Evolutionary conservation across 176 grass and related monocot species (phyloP), one percentile per base, ranked within the genome.

Genomic region (Lolium rigidum): DNA sequence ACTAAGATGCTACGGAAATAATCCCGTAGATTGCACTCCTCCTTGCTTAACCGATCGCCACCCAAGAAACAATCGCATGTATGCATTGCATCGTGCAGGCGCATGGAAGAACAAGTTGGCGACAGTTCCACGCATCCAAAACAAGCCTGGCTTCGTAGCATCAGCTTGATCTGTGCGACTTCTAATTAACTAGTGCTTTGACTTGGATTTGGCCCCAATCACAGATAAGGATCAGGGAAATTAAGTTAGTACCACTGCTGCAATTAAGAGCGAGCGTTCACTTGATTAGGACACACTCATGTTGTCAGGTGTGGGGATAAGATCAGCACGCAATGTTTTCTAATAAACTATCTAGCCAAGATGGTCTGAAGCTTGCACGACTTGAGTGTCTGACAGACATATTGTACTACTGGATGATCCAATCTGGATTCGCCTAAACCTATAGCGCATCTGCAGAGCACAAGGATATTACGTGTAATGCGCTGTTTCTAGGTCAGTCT

Each of bases 11-110:
- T 89, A 80, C 17, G 76, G 57, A 49, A 85, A 59, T 15, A 47
- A 80, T 89, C 65, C 13, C 87, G 54, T 84, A 43, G 31, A 79
- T 73, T 41, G 43, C 22, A 87, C 85, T 80, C 75, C 1, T 79
- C 52, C 35, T 57, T 48, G 24, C 25, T 75, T 24, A 52, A 9
- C 16, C 46, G 14, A 17, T 44, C 72, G 49, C 48, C 70, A 71
- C 57, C 64, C 51, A 66, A 77, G 59, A 18, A 46, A 64, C 6
- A 61, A 48, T 25, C 18, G 37, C 58, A 35, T 35, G 31, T 35
- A 35, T 3, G 31, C 31, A 80, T 28, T 22, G 28, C 48, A 74
- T 48, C 77, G 39, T 86, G 44, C 14, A 63, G 28, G 43, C 77
- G 52, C 41, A 17, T 61, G 56, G 39, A 51, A 20, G 39, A 51